Evolutionary conservation across 106 monocot species (phyloP).

Genomic region (Hemerocallis citrina): DNA sequence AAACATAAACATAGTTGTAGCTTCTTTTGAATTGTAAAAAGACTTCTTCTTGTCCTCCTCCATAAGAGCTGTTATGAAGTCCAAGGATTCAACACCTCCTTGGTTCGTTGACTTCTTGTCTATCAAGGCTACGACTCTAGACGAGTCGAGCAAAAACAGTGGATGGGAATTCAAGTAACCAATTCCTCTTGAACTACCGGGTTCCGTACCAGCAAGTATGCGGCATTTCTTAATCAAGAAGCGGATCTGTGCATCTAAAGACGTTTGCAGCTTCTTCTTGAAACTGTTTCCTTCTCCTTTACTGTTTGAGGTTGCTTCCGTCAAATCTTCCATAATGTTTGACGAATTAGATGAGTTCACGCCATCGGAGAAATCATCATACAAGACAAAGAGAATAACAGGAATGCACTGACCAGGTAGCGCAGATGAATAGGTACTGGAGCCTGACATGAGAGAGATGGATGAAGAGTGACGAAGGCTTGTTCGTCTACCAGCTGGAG

Average conservation of each 20-base stretch:
- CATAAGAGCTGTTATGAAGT: conserved; percentile 52
- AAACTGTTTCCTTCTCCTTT: conserved; percentile 50
- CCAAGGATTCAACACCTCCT: conserved; percentile 50
- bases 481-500: conserved; percentile 40
- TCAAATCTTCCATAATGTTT: conserved; percentile 25
- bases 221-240: conserved; percentile 90
- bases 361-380: conserved; percentile 45
- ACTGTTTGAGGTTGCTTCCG: conserved; percentile 29
- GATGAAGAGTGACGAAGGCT: conserved; percentile 32
- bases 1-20: conserved; percentile 27
- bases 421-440: conserved; percentile 33
- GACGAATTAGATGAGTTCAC: conserved; percentile 8
- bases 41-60: too few relatives aligned
- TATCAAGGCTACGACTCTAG: conserved; percentile 57
- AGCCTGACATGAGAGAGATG: conserved; percentile 49
- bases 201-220: conserved; percentile 39
- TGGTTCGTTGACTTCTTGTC: conserved; percentile 41
- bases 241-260: conserved; percentile 72
- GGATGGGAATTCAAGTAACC: conserved; percentile 40
- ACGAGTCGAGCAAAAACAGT: conserved; percentile 79
- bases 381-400: conserved; percentile 77
- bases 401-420: conserved; percentile 61
- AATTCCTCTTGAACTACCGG: conserved; percentile 35
- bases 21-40: conserved; percentile 31
- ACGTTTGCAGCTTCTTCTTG: conserved; percentile 67